Conservation (phyloP, 1,139 yeast species). For the Meyerozyma carpophila region DNA sequence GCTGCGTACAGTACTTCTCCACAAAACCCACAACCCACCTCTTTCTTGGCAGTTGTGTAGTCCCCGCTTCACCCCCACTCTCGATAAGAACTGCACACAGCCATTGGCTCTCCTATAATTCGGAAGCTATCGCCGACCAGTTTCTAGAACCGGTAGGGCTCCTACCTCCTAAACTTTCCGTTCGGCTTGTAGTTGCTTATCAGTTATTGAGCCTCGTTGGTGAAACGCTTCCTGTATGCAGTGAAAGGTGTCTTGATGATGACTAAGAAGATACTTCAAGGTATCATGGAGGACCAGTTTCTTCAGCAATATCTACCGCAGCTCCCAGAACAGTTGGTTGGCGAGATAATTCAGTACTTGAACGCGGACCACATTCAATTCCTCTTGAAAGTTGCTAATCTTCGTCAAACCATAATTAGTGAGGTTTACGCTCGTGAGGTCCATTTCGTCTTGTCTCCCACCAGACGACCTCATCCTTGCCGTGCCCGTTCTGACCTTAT, state of each 20-base stretch:
- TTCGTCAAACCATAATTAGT: conserved; percentile 20
- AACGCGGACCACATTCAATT: conserved; percentile 23
- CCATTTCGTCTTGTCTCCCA: conserved; percentile 30
- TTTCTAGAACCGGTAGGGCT: too few species aligned
- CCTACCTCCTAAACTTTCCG: too few species aligned
- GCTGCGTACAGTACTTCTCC: too few species aligned
- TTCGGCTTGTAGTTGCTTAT: neutral
- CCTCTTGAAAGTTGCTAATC: conserved; percentile 10
- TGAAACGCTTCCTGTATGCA: neutral
- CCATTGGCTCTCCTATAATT: too few species aligned
- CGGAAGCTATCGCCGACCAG: too few species aligned
- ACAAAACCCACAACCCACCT: too few species aligned
- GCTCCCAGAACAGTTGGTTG: conserved; percentile 26
- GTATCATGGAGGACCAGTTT: conserved; percentile 4
- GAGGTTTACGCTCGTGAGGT: conserved; percentile 25
- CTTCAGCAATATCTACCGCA: conserved; percentile 12
- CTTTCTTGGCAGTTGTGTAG: too few species aligned
- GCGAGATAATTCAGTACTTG: conserved; percentile 18
- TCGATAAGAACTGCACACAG: too few species aligned
- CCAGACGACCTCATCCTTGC: conserved; percentile 23
- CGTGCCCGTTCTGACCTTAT: conserved; percentile 14
- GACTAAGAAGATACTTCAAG: neutral
- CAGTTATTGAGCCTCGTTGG: neutral
- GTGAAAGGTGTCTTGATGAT: neutral
- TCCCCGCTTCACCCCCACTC: too few species aligned